Evolutionary conservation across 1,139 yeast species (phyloP).

Genomic region (Pichia sp.): DNA sequence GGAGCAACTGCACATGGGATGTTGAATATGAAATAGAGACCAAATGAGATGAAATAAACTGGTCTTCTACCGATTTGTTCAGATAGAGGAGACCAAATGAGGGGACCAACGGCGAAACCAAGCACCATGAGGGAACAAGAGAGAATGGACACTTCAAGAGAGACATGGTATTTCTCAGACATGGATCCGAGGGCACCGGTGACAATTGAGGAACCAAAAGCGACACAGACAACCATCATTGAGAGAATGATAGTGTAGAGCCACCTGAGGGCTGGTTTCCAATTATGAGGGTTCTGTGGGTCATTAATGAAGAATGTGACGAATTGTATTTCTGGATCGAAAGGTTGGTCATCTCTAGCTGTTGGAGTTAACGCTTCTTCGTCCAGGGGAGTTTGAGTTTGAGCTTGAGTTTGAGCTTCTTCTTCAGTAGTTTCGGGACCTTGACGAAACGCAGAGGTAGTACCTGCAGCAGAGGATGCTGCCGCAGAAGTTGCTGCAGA

Average conservation of each 20-base stretch:
- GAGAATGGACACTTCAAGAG: constrained; percentile 70
- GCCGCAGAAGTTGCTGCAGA: constrained; percentile 7
- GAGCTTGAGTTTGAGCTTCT: constrained; percentile 11
- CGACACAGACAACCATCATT: constrained; percentile 71
- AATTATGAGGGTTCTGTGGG: constrained; percentile 84
- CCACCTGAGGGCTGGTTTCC: constrained; percentile 60
- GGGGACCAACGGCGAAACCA: constrained; percentile 84
- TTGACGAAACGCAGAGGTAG: constrained; percentile 1
- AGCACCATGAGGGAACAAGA: constrained; percentile 82
- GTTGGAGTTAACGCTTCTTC: constrained; percentile 17
- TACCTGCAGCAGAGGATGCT: neutral
- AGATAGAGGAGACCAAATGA: constrained; percentile 84
- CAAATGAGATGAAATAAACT: constrained; percentile 70
- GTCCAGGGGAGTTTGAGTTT: too few species aligned
- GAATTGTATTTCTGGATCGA: constrained; percentile 67
- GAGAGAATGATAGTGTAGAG: constrained; percentile 60
- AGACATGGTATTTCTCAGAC: constrained; percentile 55
- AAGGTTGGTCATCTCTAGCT: constrained; percentile 15
- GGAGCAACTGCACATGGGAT: constrained; percentile 86
- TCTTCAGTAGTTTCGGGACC: constrained; percentile 10
- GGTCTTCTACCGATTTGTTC: constrained; percentile 85
- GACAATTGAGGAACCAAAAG: constrained; percentile 84
- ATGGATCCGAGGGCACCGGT: constrained; percentile 76
- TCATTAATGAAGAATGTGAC: constrained; percentile 73
- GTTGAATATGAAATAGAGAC: constrained; percentile 69